Conservation (phyloP, 805 yeast genomes). For the Kodamaea fukazawae region DNA sequence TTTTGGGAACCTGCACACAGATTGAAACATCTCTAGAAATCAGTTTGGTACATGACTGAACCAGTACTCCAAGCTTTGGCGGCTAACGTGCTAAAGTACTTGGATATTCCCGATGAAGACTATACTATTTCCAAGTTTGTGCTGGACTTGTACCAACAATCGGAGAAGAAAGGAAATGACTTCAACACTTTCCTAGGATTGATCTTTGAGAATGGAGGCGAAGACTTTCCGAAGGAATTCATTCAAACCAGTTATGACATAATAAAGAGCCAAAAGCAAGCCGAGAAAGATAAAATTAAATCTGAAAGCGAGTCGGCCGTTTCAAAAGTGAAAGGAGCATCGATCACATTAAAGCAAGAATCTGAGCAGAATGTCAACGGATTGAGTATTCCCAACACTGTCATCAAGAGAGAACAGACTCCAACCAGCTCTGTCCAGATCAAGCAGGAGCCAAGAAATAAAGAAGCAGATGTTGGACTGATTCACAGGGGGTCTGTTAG, state of each 20-base stretch:
- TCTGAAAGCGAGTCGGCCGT: constrained; percentile 5
- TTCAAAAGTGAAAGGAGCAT: no score
- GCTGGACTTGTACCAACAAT: constrained; percentile 21
- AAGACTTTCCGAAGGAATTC: constrained; percentile 36
- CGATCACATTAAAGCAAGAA: constrained; percentile 7
- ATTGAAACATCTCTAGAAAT: background rate
- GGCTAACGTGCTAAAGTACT: constrained; percentile 11
- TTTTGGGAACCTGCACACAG: constrained; percentile 4
- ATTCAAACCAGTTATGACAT: constrained; percentile 19
- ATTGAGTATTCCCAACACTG: background rate
- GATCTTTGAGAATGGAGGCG: constrained; percentile 39
- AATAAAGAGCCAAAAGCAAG: constrained; percentile 11
- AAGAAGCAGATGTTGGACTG: constrained; percentile 36
- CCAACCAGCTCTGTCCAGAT: background rate
- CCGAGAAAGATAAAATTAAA: constrained; percentile 10
- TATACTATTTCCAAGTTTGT: constrained; percentile 27
- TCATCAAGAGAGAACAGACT: background rate
- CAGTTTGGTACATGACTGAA: background rate
- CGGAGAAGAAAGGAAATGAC: constrained; percentile 5
- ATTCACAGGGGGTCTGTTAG: constrained; percentile 62
- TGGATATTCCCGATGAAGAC: constrained; percentile 23
- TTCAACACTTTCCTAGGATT: constrained; percentile 13
- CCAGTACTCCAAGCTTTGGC: constrained; percentile 2
- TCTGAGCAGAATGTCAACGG: constrained; percentile 1
- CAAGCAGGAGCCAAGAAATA: background rate